phyloP scores from a whole-genome alignment of 129 eudicot genomes.

The Helichrysum umbraculigerum region DNA sequence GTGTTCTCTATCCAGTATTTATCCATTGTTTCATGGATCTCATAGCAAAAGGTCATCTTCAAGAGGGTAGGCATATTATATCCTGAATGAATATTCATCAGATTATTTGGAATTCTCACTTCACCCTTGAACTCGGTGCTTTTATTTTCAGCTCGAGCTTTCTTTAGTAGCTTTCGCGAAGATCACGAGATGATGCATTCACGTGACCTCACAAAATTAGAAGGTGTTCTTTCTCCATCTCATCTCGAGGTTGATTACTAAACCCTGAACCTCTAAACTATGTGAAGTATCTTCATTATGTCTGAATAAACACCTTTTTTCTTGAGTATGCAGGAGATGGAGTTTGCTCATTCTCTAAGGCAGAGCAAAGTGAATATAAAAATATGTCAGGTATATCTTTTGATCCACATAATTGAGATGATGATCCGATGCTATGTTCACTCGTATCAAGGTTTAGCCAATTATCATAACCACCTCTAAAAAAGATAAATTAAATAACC shows the following conservation, averaged over 20 bases:
- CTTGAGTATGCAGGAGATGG: conserved; percentile 73
- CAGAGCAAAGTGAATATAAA: conserved; percentile 92
- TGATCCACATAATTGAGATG: background rate
- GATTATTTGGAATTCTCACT: background rate
- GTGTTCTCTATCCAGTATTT: conserved; percentile 94
- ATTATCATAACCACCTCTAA: background rate
- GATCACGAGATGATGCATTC: conserved; percentile 91
- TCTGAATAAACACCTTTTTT: conserved; percentile 3
- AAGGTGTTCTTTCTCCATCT: conserved; percentile 98
- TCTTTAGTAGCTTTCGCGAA: conserved; percentile 87
- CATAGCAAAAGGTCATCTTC: conserved; percentile 87
- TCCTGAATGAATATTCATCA: conserved; percentile 11
- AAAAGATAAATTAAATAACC: background rate
- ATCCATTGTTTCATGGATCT: conserved; percentile 98
- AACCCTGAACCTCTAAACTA: conserved; percentile 21
- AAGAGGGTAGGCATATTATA: conserved; percentile 65
- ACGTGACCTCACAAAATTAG: conserved; percentile 88
- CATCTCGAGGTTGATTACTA: conserved; percentile 77
- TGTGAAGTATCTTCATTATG: conserved; percentile 7
- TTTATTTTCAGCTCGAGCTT: conserved; percentile 64
- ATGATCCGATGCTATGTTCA: background rate
- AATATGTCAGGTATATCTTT: conserved; percentile 76
- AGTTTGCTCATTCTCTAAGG: conserved; percentile 95
- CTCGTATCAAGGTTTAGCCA: conserved; percentile 3
- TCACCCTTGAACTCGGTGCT: conserved; percentile 12